Evolutionary conservation across 78 protist genomes (phyloP), one percentile per base, ranked within the genome.

Genomic region (Trichosphaerium sp.): DNA sequence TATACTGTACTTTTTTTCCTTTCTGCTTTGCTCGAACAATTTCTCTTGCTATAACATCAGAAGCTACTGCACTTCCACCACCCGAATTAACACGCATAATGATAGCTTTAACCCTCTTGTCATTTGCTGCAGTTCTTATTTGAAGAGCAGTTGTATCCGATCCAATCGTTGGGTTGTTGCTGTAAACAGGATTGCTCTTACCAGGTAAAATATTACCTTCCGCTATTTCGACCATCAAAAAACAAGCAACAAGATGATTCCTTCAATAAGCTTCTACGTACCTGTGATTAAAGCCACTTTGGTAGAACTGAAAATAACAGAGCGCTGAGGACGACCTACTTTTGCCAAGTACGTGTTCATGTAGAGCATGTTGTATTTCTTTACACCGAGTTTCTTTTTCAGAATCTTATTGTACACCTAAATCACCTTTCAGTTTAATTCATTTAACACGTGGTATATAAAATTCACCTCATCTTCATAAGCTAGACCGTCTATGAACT

Each of bases 141-240:
- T 71, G 74, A 37, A 73, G 37, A 1, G 38, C 28, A 15, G 65
- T 26, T 26, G 70, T 32, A 12, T 73, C 79, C 37, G 52, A 10
- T 18, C 79, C 79, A 61, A 73, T 73, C 0, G 70, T 41, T 44
- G 79, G 79, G 8, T 72, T 72, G 58, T 72, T 66, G 44, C 65
- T 42, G 38, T 43, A 42, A 37, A 23, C 55, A 1, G 3, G 43
- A 4, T n/a, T 25, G 21, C 58, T 32, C 29, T 51, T 12, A 21
- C 79, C 79, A 34, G 65, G 39, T 34, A 32, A 29, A 21, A 73
- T 73, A 1, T 44, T 40, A 26, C 79, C 79, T 14, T 73, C 69
- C 0, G 41, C n/a, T n/a, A n/a, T n/a, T n/a, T n/a, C n/a, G n/a
- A n/a, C n/a, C n/a, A n/a, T n/a, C n/a, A n/a, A n/a, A n/a, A n/a